These are phyloP conservation scores for Huntiella decipiens DNA, from an alignment of 2,329 filamentous ascomycete species.

Conservation along the genomic window DNA sequence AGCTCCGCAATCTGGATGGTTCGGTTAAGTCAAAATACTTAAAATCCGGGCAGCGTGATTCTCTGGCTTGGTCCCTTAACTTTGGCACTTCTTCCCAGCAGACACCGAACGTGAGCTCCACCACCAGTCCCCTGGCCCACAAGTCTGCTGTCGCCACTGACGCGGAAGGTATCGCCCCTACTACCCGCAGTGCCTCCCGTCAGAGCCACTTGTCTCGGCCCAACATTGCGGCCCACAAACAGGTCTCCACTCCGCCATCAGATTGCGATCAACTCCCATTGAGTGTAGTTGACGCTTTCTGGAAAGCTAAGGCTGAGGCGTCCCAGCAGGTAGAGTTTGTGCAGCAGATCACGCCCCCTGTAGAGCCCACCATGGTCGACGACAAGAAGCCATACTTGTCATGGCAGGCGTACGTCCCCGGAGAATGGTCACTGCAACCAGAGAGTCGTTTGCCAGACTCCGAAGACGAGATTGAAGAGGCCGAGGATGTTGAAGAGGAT, in stretches of 20 bases:
- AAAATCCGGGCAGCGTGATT: constrained; percentile 2
- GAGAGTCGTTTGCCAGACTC: constrained; percentile 16
- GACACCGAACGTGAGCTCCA: neutral
- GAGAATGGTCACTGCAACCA: constrained; percentile 22
- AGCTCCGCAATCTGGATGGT: constrained; percentile 9
- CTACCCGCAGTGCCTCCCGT: too few species aligned
- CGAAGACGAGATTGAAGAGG: constrained; percentile 14
- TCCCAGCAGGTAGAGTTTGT: constrained; percentile 11
- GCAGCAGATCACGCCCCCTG: neutral
- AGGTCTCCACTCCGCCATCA: neutral
- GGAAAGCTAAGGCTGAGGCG: constrained; percentile 12
- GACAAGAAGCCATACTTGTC: constrained; percentile 18
- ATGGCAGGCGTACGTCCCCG: constrained; percentile 23
- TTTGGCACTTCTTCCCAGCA: neutral
- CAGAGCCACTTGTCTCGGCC: too few species aligned
- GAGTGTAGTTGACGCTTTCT: constrained; percentile 2
- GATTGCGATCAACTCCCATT: constrained; percentile 1
- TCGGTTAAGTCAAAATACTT: constrained; percentile 9
- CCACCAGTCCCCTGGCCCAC: too few species aligned
- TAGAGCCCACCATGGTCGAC: neutral
- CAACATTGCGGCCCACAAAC: too few species aligned
- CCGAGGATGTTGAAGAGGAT: constrained; percentile 15
- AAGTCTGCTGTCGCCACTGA: too few species aligned
- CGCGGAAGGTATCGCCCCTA: too few species aligned
- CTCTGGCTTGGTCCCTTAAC: neutral